Percentiles rank a stretch among this genome's conserved stretches.
These are phyloP conservation scores for Tylopilus rubrobrunneus DNA, from an alignment of 768 basidiomycete genomes.

Conservation along the genomic window DNA sequence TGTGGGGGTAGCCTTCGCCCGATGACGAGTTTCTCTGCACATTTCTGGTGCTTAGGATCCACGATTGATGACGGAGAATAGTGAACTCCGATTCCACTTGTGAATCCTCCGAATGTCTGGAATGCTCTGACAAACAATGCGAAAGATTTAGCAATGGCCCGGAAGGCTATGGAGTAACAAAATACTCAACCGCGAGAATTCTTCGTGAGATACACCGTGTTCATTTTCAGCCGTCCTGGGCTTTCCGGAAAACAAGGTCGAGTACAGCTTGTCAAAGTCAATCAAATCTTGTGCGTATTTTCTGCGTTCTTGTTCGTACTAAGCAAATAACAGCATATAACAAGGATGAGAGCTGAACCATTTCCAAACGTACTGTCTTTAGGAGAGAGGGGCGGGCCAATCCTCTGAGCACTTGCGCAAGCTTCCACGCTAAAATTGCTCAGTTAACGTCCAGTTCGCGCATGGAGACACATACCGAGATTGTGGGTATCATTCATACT, in stretches of 20 bases:
- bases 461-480: constrained; percentile 38
- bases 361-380: constrained; percentile 33
- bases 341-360: not conserved
- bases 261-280: constrained; percentile 62
- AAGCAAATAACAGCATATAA: not conserved
- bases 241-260: constrained; percentile 65
- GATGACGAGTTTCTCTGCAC: constrained; percentile 32
- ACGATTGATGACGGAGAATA: constrained; percentile 38
- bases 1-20: constrained; percentile 39
- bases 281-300: constrained; percentile 73
- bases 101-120: constrained; percentile 36
- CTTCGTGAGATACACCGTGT: constrained; percentile 31
- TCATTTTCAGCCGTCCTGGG: constrained; percentile 44
- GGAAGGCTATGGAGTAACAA: not conserved
- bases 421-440: constrained; percentile 43
- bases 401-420: constrained; percentile 43
- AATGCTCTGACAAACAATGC: constrained; percentile 29
- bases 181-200: constrained; percentile 32
- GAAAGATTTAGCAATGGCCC: not conserved
- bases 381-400: constrained; percentile 37
- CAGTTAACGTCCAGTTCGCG: constrained; percentile 40
- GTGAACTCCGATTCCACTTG: constrained; percentile 38
- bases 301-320: constrained; percentile 70
- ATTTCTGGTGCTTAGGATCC: constrained; percentile 26
- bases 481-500: constrained; percentile 76